Base-by-base conservation (phyloP, 805 yeast species). In the Candida pini region DNA sequence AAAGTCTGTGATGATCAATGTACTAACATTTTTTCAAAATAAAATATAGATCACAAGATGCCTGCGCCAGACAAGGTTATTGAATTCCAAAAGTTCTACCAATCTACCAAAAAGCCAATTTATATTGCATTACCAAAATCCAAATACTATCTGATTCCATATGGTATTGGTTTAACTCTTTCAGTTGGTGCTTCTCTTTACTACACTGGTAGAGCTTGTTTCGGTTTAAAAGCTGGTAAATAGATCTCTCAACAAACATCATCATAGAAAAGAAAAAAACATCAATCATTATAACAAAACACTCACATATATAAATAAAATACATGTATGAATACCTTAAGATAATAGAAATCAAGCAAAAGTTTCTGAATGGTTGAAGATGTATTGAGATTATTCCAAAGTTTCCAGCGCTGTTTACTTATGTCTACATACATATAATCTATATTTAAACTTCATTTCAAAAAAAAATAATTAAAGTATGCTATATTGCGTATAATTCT, bases 91-190 rank as follows among this genome's bases (percentile, higher is more conserved):
- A 76, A 66, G 62, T 51, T 72, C 43, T 76, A 70, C 68, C 82
- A 76, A 63, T 41, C 62, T 26, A 64, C 80, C 31, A 60, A 66
- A 36, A 76, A 76, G 58, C 80, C 80, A 49, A 60, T 75, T 51
- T 76, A 75, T 78, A 31, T 50, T 40, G 56, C 62, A 23, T 75
- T 72, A 60, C 82, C 82, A 55, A 73, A 78, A 57, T 75, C 92
- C 47, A 81, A 81, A 64, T 66, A 71, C 52, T 62, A 79, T 58
- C 71, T 84, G 47, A 79, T 78, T 65, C 94, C 95, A 56, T 85
- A 78, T 73, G 80, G 71, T 68, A 85, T 84, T 43, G 68, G 78
- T 41, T 79, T 84, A 62, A 66, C 84, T 36, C 69, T 80, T 41
- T 68, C 85, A 45, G 75, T 85, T 33, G 69, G 69, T 40, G 71